Evolutionary conservation across 129 eudicot genomes (phyloP).

Genomic region (Tagetes patula): DNA sequence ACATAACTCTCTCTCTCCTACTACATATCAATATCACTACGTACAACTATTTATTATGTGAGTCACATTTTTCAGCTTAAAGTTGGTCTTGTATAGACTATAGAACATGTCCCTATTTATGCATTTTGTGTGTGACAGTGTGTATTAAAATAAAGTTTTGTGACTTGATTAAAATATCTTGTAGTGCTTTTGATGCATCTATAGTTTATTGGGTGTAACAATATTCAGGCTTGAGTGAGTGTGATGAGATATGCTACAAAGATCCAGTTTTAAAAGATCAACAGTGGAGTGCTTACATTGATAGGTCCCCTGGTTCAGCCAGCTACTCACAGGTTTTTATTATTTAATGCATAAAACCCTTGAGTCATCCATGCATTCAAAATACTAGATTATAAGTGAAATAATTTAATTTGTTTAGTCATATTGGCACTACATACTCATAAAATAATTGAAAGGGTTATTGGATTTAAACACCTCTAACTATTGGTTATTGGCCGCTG

Average conservation of each 20-base stretch:
- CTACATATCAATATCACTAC: not conserved
- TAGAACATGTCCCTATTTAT: not conserved
- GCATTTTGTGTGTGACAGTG: not conserved
- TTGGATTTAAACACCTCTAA: too few species aligned
- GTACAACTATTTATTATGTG: not conserved
- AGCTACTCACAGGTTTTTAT: conserved; percentile 67
- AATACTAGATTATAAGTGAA: not conserved
- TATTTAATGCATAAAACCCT: conserved; percentile 3
- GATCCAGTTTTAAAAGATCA: conserved; percentile 81
- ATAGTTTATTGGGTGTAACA: not conserved
- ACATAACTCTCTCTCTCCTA: not conserved
- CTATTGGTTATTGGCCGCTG: too few species aligned
- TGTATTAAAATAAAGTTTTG: not conserved
- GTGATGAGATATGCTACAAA: conserved; percentile 85
- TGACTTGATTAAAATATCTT: not conserved
- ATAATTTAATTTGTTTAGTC: not conserved
- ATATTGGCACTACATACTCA: not conserved
- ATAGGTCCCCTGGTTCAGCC: conserved; percentile 84
- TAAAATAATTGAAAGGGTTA: not conserved
- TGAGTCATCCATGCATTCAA: not conserved
- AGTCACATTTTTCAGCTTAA: not conserved
- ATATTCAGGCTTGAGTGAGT: conserved; percentile 55
- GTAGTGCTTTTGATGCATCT: conserved; percentile 8
- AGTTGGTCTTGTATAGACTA: not conserved
- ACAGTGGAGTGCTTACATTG: conserved; percentile 90